Evolutionary conservation across 2,329 filamentous ascomycete species (phyloP), one percentile per base, ranked within the genome.

Genomic region (Colletotrichum tofieldiae): DNA sequence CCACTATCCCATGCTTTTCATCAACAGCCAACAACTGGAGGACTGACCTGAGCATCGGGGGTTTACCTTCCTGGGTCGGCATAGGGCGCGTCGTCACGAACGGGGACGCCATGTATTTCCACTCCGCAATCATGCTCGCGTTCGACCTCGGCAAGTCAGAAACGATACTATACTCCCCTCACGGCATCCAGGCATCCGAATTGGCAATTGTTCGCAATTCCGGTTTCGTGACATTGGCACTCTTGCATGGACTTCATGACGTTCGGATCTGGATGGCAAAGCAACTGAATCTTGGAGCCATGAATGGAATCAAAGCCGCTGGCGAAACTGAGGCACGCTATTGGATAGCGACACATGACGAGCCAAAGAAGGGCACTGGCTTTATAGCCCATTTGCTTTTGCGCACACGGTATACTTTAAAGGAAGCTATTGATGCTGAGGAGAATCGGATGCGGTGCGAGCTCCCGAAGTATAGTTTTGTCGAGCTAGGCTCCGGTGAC

Each of bases 301-400:
- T 88, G 71, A 93, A 92, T 76, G 91, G 89, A 0, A 79, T 92
- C 20, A 82, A 87, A 69, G 88, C 88, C 3, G 89, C 89, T 70
- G 79, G 84, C 20, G 79, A 86, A 5, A 79, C 89, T 39, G 81
- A 84, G 2, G 88, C 89, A 0, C 86, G 83, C 74, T 93, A 92
- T 76, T 93, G 91, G 91, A 80, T 93, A 23, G 86, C 86, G 0
- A 93, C 91, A 35, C 91, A 93, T 75, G 90, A 92, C 74, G 91
- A 92, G 78, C 82, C 88, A 5, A 92, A 92, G 79, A 85, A 79
- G 65, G 90, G 89, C 0, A 85, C 85, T 0, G 90, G 90, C 0
- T 75, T 92, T 6, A 86, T 92, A 12, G 85, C 88, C 81, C 80
- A 82, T 73, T 84, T 91, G 51, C 75, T 90, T 63, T 78, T 79